Base-by-base conservation (phyloP, 208 protist genomes). In the Wallacemonas sp. region DNA sequence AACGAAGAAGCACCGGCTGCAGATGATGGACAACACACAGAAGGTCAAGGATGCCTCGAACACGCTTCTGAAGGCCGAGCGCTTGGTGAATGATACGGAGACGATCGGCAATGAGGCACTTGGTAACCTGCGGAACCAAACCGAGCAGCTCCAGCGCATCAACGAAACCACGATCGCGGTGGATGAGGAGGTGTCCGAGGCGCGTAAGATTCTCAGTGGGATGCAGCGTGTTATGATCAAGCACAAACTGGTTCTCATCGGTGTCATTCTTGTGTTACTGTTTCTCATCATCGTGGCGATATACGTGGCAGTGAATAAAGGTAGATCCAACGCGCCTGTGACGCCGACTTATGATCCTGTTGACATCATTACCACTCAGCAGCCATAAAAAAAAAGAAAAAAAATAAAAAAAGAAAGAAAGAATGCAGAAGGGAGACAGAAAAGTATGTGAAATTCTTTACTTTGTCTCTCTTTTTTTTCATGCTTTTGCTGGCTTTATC, bases 21-120 rank as follows among this genome's bases (percentile, higher is more conserved):
- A 68, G 15, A 93, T 93, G 87, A 75, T 85, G 78, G 70, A 86
- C 49, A 93, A 93, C 75, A 93, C 87, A 17, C 69, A 76, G 42
- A 82, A 81, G 70, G 46, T 86, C n/a, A 68, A 73, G 53, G 60
- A 90, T 26, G 83, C 74, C 19, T 89, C 87, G 24, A 62, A 75
- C 5, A 75, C 61, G 51, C 71, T 93, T 26, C 56, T 19, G 27
- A 55, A 81, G 61, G 80, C 82, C n/a, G 87, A 93, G 77, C 77
- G 81, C 11, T 55, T 89, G 31, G 53, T 93, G 39, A 86, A 79
- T 17, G 73, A 90, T 28, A 90, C 87, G 19, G 84, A 93, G 63
- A 72, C 66, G 42, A 64, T 86, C 1, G 83, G 81, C 44, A 76
- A 62, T 55, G 75, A 84, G 66, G 83, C 80, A 17, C 66, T 93